A percentile compares a stretch with the other conserved stretches of the same genome.
These are phyloP conservation scores for Trichosporon sp. DNA, from an alignment of 1,284 basidiomycete species.

Conservation along the genomic window DNA sequence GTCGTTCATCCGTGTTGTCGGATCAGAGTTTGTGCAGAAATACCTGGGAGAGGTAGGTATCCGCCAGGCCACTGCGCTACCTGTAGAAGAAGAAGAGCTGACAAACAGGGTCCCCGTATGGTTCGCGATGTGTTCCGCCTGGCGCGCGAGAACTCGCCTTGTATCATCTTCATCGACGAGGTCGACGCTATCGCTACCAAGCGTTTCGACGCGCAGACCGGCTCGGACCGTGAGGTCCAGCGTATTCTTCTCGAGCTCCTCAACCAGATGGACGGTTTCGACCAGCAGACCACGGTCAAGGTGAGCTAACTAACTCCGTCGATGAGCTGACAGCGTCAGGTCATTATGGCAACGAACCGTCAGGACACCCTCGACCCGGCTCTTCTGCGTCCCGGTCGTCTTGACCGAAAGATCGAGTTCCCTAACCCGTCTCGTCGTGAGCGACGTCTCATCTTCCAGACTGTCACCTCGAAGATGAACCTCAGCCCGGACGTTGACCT, in stretches of 20 bases:
- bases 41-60: constrained; percentile 77
- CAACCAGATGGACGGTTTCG: constrained; percentile 99
- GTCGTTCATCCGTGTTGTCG: constrained; percentile 95
- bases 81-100: no score
- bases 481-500: constrained; percentile 95
- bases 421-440: constrained; percentile 90
- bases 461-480: constrained; percentile 96
- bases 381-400: constrained; percentile 89
- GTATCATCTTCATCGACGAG: constrained; percentile 99
- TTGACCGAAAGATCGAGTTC: constrained; percentile 99
- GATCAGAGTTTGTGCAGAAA: constrained; percentile 98
- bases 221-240: constrained; percentile 98
- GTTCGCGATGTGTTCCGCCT: constrained; percentile 98
- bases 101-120: constrained; percentile 81
- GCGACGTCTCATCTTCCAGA: constrained; percentile 97
- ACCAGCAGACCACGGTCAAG: constrained; percentile 98
- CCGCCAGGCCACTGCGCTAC: no score
- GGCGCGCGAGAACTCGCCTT: constrained; percentile 92
- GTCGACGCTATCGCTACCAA: constrained; percentile 99
- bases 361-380: constrained; percentile 96
- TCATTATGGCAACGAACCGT: constrained; percentile 98
- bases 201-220: constrained; percentile 98
- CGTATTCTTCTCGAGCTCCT: constrained; percentile 96
- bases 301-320: constrained; percentile 50
- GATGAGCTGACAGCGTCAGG: constrained; percentile 54